Percentiles rank a stretch among this genome's conserved stretches.
Conservation (phyloP, 192 early-diverging fungal species). For the Coemansia sp. region DNA sequence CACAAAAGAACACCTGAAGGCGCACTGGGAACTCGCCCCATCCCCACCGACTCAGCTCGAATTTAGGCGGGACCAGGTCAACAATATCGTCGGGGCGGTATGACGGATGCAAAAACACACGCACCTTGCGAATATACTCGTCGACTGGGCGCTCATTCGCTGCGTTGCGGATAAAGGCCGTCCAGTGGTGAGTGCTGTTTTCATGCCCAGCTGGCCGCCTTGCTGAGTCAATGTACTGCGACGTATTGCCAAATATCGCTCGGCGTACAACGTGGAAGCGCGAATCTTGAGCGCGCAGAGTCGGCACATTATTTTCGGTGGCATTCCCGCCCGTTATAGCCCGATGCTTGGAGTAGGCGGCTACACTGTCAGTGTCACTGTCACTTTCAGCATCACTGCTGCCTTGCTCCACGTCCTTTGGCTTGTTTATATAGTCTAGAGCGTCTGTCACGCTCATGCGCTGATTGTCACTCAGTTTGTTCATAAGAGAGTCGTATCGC, state of each 20-base stretch:
- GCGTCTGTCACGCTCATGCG: slow-evolving; percentile 52
- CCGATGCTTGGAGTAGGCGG: slow-evolving; percentile 33
- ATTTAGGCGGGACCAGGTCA: slow-evolving; percentile 75
- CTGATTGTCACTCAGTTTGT: slow-evolving; percentile 30
- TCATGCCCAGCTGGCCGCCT: slow-evolving; percentile 60
- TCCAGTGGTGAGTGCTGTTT: slow-evolving; percentile 85
- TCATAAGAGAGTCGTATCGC: slow-evolving; percentile 22
- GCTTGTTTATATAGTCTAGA: slow-evolving; percentile 47
- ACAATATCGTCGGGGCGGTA: slow-evolving; percentile 89
- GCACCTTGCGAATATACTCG: slow-evolving; percentile 76
- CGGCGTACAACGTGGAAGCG: slow-evolving; percentile 74
- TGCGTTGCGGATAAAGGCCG: slow-evolving; percentile 78
- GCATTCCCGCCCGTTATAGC: slow-evolving; percentile 35
- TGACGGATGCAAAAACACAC: slow-evolving; percentile 87
- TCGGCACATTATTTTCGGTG: slow-evolving; percentile 17
- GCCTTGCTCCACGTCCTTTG: neutral
- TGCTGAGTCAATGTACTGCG: slow-evolving; percentile 66
- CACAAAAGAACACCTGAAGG: slow-evolving; percentile 79
- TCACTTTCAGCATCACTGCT: slow-evolving; percentile 27
- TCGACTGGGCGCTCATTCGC: slow-evolving; percentile 51
- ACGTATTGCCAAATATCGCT: slow-evolving; percentile 74
- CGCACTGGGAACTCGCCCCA: slow-evolving; percentile 95
- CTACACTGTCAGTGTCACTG: slow-evolving; percentile 15
- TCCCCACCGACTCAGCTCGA: slow-evolving; percentile 85
- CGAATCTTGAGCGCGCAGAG: slow-evolving; percentile 55